phyloP scores from a whole-genome alignment of 495 filamentous ascomycete genomes.

The Darksidea phi region DNA sequence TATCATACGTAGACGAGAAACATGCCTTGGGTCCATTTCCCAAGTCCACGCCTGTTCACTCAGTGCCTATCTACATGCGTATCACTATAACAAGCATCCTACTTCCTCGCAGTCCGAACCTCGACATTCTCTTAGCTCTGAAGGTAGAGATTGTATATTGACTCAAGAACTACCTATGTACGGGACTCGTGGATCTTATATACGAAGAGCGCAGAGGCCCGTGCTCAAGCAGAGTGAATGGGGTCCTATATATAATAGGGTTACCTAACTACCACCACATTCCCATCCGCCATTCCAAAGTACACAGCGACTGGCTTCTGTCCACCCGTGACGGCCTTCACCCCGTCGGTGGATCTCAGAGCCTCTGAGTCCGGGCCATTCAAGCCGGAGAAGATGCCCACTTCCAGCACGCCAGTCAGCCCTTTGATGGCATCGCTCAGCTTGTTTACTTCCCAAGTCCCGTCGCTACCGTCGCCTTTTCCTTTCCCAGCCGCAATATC shows the following conservation, averaged over 20 bases:
- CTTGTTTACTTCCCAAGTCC: slow-evolving; percentile 66
- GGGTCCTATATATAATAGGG: no score
- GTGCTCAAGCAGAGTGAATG: no score
- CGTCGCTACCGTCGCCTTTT: slow-evolving; percentile 48
- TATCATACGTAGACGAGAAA: no score
- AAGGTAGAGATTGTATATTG: no score
- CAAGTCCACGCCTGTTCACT: no score
- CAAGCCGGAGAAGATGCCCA: slow-evolving; percentile 81
- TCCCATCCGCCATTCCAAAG: slow-evolving; percentile 85
- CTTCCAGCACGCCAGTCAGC: slow-evolving; percentile 85
- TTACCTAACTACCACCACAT: no score
- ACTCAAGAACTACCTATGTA: no score
- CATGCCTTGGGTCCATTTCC: no score
- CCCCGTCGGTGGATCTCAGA: slow-evolving; percentile 49
- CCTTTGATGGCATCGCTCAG: slow-evolving; percentile 71
- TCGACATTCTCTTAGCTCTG: no score
- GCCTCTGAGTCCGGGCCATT: slow-evolving; percentile 67
- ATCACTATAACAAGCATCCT: background rate
- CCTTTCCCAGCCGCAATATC: slow-evolving; percentile 51
- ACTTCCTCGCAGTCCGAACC: slow-evolving; percentile 30
- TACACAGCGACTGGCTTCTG: slow-evolving; percentile 92
- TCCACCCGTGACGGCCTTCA: slow-evolving; percentile 53
- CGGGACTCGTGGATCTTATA: no score
- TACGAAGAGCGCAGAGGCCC: no score
- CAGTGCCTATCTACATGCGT: no score